Evolutionary conservation across 2,329 filamentous ascomycete species (phyloP).

Genomic region (Xylariaceae sp.): DNA sequence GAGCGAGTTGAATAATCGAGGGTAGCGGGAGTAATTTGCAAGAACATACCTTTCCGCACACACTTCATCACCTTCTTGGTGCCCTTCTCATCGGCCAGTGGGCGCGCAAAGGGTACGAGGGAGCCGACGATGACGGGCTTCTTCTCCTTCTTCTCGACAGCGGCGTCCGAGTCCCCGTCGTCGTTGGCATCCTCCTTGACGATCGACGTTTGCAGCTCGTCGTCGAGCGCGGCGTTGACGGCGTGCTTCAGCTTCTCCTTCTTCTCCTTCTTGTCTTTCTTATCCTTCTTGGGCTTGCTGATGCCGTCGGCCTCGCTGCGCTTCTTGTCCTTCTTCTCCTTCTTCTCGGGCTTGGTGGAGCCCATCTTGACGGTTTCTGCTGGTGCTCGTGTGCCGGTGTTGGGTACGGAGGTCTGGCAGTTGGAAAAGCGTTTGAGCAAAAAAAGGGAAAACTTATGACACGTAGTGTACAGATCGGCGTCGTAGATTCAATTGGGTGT

Average conservation of each 20-base stretch:
- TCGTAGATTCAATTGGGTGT: too few relatives aligned
- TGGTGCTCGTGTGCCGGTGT: too few relatives aligned
- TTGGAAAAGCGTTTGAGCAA: too few relatives aligned
- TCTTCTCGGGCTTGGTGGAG: conserved; percentile 33
- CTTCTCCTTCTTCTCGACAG: conserved; percentile 39
- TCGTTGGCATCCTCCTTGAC: conserved; percentile 41
- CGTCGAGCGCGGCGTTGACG: conserved; percentile 58
- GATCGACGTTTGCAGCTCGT: conserved; percentile 56
- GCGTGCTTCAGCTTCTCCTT: conserved; percentile 65
- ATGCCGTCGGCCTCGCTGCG: conserved; percentile 51
- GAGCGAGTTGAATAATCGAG: conserved; percentile 3
- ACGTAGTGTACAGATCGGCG: too few relatives aligned
- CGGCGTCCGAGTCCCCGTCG: conserved; percentile 43
- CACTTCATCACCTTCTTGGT: conserved; percentile 59
- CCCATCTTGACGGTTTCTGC: conserved; percentile 20
- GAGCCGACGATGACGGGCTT: conserved; percentile 48
- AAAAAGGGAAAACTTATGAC: too few relatives aligned
- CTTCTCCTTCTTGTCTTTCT: conserved; percentile 63
- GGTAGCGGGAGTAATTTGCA: conserved; percentile 5
- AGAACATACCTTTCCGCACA: conserved; percentile 48
- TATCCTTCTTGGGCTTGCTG: conserved; percentile 56
- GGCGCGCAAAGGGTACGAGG: conserved; percentile 79
- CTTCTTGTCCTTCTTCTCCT: conserved; percentile 55
- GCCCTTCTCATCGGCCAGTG: conserved; percentile 74
- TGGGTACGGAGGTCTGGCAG: too few relatives aligned